These are phyloP conservation scores for Saccharum hybrid DNA, from an alignment of 202 grass and related monocot species.

Conservation along the genomic window DNA sequence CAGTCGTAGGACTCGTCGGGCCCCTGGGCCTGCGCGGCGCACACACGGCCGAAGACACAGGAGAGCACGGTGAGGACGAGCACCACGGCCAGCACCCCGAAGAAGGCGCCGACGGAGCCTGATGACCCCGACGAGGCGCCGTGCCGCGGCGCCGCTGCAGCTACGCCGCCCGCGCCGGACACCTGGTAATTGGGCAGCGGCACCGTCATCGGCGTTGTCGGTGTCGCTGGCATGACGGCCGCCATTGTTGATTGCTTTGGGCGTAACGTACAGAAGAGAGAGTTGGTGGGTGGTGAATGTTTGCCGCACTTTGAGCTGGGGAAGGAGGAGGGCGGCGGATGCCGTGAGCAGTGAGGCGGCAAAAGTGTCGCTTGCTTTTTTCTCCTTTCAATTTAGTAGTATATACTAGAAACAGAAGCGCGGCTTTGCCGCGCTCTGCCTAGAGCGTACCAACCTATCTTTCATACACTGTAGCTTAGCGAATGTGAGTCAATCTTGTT, in stretches of 20 bases:
- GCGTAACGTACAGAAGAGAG: not conserved
- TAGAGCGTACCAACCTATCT: no score
- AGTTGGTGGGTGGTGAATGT: constrained; percentile 1
- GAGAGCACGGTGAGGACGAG: constrained; percentile 64
- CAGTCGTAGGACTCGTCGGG: constrained; percentile 78
- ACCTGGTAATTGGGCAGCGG: constrained; percentile 58
- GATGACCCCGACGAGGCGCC: not conserved
- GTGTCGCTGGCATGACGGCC: constrained; percentile 44
- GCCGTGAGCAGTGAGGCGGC: constrained; percentile 20
- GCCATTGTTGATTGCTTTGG: constrained; percentile 49
- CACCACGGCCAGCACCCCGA: constrained; percentile 63
- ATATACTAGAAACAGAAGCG: no score
- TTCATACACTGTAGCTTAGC: no score
- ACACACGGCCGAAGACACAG: constrained; percentile 67
- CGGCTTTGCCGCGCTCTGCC: no score
- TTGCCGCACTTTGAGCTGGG: not conserved
- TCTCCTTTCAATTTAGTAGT: not conserved
- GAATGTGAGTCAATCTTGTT: no score
- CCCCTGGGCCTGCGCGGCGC: constrained; percentile 49
- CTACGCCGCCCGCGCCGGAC: not conserved
- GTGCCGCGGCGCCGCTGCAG: constrained; percentile 6
- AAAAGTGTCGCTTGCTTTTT: constrained; percentile 36
- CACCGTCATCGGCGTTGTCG: constrained; percentile 1
- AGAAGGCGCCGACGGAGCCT: constrained; percentile 65
- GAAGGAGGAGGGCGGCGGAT: constrained; percentile 7